Base-by-base conservation (phyloP, 495 filamentous ascomycete genomes). In the Penicillium pancosmium region DNA sequence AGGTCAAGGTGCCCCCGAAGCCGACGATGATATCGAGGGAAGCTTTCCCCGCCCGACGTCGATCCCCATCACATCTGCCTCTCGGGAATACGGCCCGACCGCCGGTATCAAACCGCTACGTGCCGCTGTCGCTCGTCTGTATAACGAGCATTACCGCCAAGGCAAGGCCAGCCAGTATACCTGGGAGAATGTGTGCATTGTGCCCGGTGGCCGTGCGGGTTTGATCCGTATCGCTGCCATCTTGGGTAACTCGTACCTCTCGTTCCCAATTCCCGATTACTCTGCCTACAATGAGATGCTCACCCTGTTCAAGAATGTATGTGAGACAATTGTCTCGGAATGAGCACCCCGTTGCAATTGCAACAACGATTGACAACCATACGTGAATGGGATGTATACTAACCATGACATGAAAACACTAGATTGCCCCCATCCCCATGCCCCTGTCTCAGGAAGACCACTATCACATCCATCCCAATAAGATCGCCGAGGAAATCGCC, bases 151-250 rank as follows among this genome's bases (percentile, higher is more conserved):
- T 73, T 92, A 97, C 68, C 86, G 93, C 44, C 78, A 93, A 74
- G 91, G 89, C 57, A 92, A 94, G 76, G 78, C 81, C n/a, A 93
- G 89, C 70, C 81, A 96, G 73, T 97, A 98, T 70, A 92, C 89
- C n/a, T 96, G 91, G 88, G 93, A 97, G 78, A 97, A 98, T 75
- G 93, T 97, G n/a, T 92, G 90, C 73, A 95, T 98, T 68, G 93
- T 98, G 4, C 93, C 93, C 41, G 93, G 93, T 72, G 93, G 93
- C 25, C 82, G 93, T 60, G 93, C 93, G 15, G 93, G 93, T 23
- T 78, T 98, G 77, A 96, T 97, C 61, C 84, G 93, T 49, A 96
- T 97, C 74, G 92, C 93, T 3, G 93, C 93, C 21, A 93, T 98
- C 12, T 72, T 98, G 63, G 92, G 92, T 63, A 96, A 96, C 67